Percentiles rank a stretch among this genome's conserved stretches.
Conservation (phyloP, 1,284 basidiomycete genomes). For the Chiua sp. region DNA sequence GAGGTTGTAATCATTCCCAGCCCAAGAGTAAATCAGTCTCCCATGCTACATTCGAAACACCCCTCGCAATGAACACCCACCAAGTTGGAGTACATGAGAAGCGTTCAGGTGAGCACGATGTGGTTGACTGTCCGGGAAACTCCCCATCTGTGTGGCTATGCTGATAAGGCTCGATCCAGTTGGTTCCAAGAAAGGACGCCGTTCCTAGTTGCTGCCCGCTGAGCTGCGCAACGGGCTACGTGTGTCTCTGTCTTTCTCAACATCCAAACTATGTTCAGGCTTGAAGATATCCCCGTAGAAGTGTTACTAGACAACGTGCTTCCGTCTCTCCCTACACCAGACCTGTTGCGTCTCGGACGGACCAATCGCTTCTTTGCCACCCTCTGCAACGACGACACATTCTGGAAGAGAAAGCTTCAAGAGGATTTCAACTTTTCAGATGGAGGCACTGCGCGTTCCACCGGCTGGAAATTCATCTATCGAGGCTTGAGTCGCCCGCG, state of each 20-base stretch:
- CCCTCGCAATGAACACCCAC: neutral
- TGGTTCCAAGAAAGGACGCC: conserved; percentile 15
- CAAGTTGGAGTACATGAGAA: neutral
- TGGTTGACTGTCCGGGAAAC: neutral
- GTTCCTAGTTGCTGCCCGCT: conserved; percentile 4
- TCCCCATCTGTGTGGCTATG: conserved; percentile 27
- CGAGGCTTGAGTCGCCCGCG: conserved; percentile 62
- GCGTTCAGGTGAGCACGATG: too few species aligned
- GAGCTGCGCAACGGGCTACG: neutral
- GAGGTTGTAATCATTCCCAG: neutral
- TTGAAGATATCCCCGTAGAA: conserved; percentile 70
- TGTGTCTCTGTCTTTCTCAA: conserved; percentile 5
- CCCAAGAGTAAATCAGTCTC: neutral
- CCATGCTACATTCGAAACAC: too few species aligned
- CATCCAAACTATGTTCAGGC: conserved; percentile 33
- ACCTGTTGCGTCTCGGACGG: conserved; percentile 61
- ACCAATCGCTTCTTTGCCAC: conserved; percentile 63
- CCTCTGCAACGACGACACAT: conserved; percentile 73
- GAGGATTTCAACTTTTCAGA: conserved; percentile 83
- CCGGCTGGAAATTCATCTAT: conserved; percentile 84
- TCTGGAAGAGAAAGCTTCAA: conserved; percentile 77
- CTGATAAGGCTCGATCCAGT: conserved; percentile 18
- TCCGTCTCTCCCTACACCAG: conserved; percentile 59
- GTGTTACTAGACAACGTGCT: conserved; percentile 77
- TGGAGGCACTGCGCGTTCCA: conserved; percentile 68